phyloP scores from a whole-genome alignment of 148 eudicot species.

The Bassia scoparia region DNA sequence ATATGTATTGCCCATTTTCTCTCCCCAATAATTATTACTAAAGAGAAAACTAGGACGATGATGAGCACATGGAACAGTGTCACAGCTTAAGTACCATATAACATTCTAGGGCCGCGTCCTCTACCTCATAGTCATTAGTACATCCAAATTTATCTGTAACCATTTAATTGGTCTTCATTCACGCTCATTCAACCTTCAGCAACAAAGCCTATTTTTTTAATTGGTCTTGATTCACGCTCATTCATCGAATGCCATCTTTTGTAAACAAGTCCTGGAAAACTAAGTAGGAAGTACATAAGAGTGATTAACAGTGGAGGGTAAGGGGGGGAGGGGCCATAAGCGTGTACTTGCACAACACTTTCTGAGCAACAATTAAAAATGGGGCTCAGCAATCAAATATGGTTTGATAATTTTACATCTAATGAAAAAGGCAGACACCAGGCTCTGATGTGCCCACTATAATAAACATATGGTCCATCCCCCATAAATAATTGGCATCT shows the following conservation, averaged over 20 bases:
- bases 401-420: constrained; percentile 31
- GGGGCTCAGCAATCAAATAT: constrained; percentile 38
- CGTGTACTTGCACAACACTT: constrained; percentile 49
- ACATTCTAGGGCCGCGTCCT: too few species aligned
- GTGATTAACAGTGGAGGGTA: background rate
- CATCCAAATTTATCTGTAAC: too few species aligned
- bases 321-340: constrained; percentile 30
- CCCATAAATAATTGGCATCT: constrained; percentile 18
- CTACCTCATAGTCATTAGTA: too few species aligned
- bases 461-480: constrained; percentile 24
- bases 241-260: too few species aligned
- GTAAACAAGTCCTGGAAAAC: too few species aligned
- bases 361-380: constrained; percentile 33
- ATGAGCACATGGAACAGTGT: background rate
- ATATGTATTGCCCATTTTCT: constrained; percentile 4
- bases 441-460: constrained; percentile 15
- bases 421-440: constrained; percentile 23
- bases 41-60: background rate
- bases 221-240: too few species aligned
- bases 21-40: constrained; percentile 8
- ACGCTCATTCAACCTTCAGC: too few species aligned
- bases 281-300: too few species aligned
- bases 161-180: too few species aligned
- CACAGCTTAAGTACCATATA: too few species aligned
- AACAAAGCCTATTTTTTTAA: too few species aligned